Evolutionary conservation across 768 basidiomycete genomes (phyloP), one percentile per base, ranked within the genome.

Genomic region (Pholiota microspora): DNA sequence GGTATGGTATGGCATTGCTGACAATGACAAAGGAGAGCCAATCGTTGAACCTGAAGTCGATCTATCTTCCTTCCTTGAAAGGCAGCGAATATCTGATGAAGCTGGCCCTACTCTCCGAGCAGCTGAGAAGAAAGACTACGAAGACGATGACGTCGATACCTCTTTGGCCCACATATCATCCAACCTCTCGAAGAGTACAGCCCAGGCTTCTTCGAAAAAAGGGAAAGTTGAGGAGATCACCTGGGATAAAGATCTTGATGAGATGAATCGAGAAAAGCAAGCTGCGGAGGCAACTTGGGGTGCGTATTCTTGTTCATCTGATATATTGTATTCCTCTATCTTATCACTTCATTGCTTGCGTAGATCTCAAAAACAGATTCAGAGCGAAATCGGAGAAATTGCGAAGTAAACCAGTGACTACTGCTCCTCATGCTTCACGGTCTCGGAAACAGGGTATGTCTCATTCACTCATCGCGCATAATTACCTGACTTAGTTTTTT

Each of bases 201-300:
- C 51, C 0, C 36, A 64, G 32, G 53, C 49, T 0, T 65, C 67
- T 12, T 69, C 75, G 3, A 80, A 73, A 64, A 92, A 92, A 63
- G 88, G 88, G 0, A 85, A 82, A 42, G 67, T 83, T 0, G 77
- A 84, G 55, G 68, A 76, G 49, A 81, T 93, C 16, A 79, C 80
- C 50, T 93, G 90, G 90, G 82, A 88, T 57, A 72, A 75, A 3
- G 71, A 80, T 24, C 69, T 92, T 2, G 88, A 90, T 28, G 74
- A 79, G 31, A 71, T 93, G 74, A 79, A 70, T 29, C 77, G 80
- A 18, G 89, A 90, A 57, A 92, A 91, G 62, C 78, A 79, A 1
- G 77, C 80, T 4, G 89, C 89, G 0, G 89, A 92, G 55, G 90
- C 91, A 10, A 80, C 79, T 21, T 75, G 88, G 77, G 91, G 91